Evolutionary conservation across 352 stramenopile genomes (phyloP).

Genomic region (Pythium insidiosum): DNA sequence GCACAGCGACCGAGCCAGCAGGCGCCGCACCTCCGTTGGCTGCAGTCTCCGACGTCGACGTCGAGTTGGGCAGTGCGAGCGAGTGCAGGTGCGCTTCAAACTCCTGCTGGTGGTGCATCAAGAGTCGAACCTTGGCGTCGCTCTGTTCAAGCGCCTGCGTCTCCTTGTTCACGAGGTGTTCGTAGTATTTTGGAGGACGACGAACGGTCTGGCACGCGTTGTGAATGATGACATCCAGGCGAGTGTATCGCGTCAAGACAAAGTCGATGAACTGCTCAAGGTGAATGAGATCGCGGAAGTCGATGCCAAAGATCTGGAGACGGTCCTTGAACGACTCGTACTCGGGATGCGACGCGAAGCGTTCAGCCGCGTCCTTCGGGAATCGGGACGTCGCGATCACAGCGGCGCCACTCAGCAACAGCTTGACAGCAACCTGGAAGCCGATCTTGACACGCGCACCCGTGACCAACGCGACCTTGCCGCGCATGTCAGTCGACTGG

Average conservation of each 20-base stretch:
- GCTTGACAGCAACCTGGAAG: constrained; percentile 92
- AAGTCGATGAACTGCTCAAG: constrained; percentile 93
- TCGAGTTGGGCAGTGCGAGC: constrained; percentile 32
- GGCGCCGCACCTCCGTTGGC: constrained; percentile 6
- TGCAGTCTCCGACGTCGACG: too few species aligned
- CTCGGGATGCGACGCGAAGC: constrained; percentile 89
- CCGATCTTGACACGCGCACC: constrained; percentile 97
- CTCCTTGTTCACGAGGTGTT: constrained; percentile 85
- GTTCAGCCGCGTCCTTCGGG: constrained; percentile 86
- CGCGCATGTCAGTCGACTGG: constrained; percentile 82
- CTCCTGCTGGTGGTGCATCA: constrained; percentile 75
- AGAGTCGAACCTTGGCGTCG: constrained; percentile 39
- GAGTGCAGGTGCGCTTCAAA: constrained; percentile 67
- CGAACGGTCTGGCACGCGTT: constrained; percentile 97
- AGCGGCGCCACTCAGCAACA: constrained; percentile 86
- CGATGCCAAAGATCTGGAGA: constrained; percentile 94
- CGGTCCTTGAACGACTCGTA: constrained; percentile 90
- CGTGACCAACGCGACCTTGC: constrained; percentile 91
- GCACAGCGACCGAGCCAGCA: constrained; percentile 21
- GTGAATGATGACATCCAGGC: constrained; percentile 96
- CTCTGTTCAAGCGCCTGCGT: constrained; percentile 51
- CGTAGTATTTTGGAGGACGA: constrained; percentile 92
- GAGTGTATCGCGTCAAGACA: constrained; percentile 67
- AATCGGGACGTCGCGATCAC: constrained; percentile 96
- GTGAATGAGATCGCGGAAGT: constrained; percentile 94